Evolutionary conservation across 2,329 filamentous ascomycete species (phyloP), one percentile per base, ranked within the genome.

Genomic region (Fusarium zealandicum): DNA sequence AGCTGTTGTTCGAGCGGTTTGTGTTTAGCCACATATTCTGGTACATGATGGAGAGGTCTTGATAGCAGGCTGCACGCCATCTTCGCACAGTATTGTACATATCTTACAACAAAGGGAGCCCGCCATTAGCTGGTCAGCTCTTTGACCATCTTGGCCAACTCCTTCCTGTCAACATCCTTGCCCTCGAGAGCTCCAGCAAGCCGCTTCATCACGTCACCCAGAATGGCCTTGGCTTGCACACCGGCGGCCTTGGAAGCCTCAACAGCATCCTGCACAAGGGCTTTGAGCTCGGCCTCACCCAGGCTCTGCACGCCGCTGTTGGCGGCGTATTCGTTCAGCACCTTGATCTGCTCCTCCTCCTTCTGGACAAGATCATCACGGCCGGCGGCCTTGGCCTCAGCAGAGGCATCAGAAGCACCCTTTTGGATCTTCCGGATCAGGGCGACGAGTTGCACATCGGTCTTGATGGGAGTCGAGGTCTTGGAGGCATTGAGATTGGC

Each of bases 401-500:
- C 77, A 13, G 79, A 79, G 1, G 90, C 85, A 14, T 86, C 82
- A 42, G 81, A 75, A 4, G 81, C 79, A 2, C 81, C 77, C 36
- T 82, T 80, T 17, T 83, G 81, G 44, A 85, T 82, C 73, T 87
- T 88, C 59, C 84, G 82, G 50, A 95, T 80, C 41, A 93, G 77
- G 7, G 80, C 76, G 22, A 92, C 82, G 49, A 93, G 79, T 67
- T 89, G 84, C 59, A 82, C 80, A 72, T 93, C 89, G 17, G 85
- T 90, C 48, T 77, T 78, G 68, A 93, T 84, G n/a, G 90, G 90
- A 32, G 76, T 78, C 32, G 80, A 69, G 12, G 89, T 91, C 75
- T 93, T 93, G 70, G 86, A 88, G 28, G 88, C 86, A 73, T 92
- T 93, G 64, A 87, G 86, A 57, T 89, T 85, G 58, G 88, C 83